Evolutionary conservation across 2,329 filamentous ascomycete species (phyloP).

Genomic region (Cladosporium oxysporum): DNA sequence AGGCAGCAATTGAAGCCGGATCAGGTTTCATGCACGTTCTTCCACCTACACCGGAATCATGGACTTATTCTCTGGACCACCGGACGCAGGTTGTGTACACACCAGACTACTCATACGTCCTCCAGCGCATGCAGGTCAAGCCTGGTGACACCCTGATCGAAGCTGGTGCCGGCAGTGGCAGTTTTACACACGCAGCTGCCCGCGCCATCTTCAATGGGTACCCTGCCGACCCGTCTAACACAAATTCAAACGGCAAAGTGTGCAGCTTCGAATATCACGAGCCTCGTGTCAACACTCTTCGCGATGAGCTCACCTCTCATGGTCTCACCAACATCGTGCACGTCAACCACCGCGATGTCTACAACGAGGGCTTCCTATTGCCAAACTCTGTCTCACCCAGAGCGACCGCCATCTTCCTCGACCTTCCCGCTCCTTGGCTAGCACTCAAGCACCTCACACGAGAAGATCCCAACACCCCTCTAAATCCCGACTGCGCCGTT

Average conservation of each 20-base stretch:
- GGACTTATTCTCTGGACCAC: constrained; percentile 78
- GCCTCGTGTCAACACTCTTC: constrained; percentile 68
- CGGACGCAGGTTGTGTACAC: constrained; percentile 86
- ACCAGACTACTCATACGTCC: constrained; percentile 81
- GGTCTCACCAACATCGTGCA: constrained; percentile 65
- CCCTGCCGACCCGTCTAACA: constrained; percentile 41
- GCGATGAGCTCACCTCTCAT: constrained; percentile 69
- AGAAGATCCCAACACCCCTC: constrained; percentile 46
- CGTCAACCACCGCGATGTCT: constrained; percentile 78
- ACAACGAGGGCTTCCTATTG: constrained; percentile 70
- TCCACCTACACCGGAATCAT: constrained; percentile 77
- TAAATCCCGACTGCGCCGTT: constrained; percentile 71
- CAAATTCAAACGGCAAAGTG: constrained; percentile 59
- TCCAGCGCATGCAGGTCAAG: constrained; percentile 72
- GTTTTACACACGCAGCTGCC: constrained; percentile 77
- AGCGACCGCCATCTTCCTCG: constrained; percentile 74
- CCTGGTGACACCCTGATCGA: constrained; percentile 76
- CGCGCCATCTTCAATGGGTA: constrained; percentile 76
- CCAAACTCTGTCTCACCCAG: constrained; percentile 45
- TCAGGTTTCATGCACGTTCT: constrained; percentile 76
- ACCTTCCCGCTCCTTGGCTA: constrained; percentile 79
- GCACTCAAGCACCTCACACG: constrained; percentile 75
- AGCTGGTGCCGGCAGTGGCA: constrained; percentile 78
- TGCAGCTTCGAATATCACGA: constrained; percentile 84
- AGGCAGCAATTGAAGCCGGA: constrained; percentile 57